A percentile compares a stretch with the other conserved stretches of the same genome.
These are phyloP conservation scores for Udeniomyces megalosporus DNA, from an alignment of 768 basidiomycete genomes.

Conservation along the genomic window DNA sequence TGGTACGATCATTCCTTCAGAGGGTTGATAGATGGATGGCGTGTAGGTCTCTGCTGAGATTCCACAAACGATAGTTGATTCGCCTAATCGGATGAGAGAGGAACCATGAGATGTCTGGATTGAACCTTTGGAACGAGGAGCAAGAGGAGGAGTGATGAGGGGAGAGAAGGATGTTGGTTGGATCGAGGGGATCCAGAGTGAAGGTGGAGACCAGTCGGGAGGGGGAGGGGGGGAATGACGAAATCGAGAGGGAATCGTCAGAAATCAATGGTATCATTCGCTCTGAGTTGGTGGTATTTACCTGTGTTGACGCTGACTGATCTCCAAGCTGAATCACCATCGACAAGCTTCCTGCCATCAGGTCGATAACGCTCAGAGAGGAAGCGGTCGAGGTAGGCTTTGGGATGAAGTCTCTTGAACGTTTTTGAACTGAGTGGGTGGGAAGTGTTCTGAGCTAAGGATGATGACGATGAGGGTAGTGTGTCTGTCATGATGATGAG, in stretches of 20 bases:
- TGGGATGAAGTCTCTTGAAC: constrained; percentile 80
- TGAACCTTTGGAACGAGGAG: constrained; percentile 42
- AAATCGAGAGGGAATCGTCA: no score
- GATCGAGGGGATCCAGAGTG: background rate
- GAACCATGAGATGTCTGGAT: constrained; percentile 89
- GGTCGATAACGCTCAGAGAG: constrained; percentile 60
- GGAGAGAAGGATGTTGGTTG: background rate
- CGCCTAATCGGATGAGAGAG: constrained; percentile 72
- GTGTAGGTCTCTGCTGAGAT: constrained; percentile 90
- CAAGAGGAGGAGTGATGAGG: background rate
- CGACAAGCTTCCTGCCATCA: constrained; percentile 44
- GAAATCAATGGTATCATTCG: no score
- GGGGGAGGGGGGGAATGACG: no score
- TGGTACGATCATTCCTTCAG: constrained; percentile 74
- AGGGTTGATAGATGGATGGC: constrained; percentile 59
- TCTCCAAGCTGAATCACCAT: constrained; percentile 38
- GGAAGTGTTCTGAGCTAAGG: background rate
- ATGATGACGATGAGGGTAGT: no score
- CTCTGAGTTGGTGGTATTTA: constrained; percentile 31
- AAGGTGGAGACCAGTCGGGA: background rate
- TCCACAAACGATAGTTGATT: constrained; percentile 90
- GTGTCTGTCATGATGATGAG: background rate
- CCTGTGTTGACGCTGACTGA: constrained; percentile 64
- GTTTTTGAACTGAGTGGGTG: constrained; percentile 29
- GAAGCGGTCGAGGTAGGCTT: constrained; percentile 72